Base-by-base conservation (phyloP, 2,329 filamentous ascomycete genomes). In the Stagonosporopsis rhizophila region DNA sequence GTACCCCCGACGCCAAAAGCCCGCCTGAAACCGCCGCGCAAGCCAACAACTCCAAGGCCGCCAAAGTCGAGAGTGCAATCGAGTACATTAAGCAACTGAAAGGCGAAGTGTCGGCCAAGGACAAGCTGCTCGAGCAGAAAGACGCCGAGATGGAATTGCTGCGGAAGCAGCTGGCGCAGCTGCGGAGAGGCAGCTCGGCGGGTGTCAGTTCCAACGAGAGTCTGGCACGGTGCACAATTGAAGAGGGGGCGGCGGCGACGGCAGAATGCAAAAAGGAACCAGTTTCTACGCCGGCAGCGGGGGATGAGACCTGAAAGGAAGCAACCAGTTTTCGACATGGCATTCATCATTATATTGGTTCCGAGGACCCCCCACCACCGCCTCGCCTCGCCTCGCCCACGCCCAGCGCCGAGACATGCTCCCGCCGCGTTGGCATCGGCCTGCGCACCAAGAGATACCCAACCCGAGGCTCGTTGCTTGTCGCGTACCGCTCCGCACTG, bases 51-150 rank as follows among this genome's bases (percentile, higher is more conserved):
- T 97, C 92, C 78, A 99, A 98, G 75, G 95, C 95, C 1, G 96
- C 91, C 65, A 97, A 96, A 0, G 95, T 99, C n/a, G 95, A 99
- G 77, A 88, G 91, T 78, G 95, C 95, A 1, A 98, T 98, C 68
- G 89, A 93, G 54, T 97, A 98, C 72, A 97, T 99, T 78, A 94
- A 91, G 76, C 84, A 88, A 58, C 78, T 99, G 59, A 88, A 96
- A 76, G 80, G 85, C 66, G 90, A 96, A 71, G 79, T 92, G 15
- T 84, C 82, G 2, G 84, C 86, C 30, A 87, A 87, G 20, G 87
- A 87, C 47, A 80, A 78, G 58, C 80, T 86, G 65, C 85, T 92
- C 14, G 83, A 83, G 22, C 82, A 83, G 52, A 85, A 89, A 15
- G 89, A 91, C 68, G 82, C 82, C 63, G 87, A 86, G 72, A 75